phyloP scores from a whole-genome alignment of 192 early-diverging fungal genomes.

The Coemansia guatemalensis region DNA sequence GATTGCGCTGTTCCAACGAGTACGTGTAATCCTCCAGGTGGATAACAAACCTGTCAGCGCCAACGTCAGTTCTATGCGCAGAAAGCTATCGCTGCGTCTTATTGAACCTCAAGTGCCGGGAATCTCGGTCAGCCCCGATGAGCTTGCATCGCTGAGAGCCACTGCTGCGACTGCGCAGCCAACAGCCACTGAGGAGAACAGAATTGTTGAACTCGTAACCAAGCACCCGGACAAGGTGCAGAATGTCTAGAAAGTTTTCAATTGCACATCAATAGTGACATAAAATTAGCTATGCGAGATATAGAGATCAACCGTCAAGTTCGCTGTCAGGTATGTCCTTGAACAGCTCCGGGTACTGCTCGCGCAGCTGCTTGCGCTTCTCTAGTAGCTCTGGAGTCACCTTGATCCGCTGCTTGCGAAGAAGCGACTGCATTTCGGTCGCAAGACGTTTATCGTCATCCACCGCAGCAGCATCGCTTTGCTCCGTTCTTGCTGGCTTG shows the following conservation, averaged over 20 bases:
- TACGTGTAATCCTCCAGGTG: slow-evolving; percentile 45
- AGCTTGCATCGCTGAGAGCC: slow-evolving; percentile 25
- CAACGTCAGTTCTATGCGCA: slow-evolving; percentile 53
- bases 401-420: slow-evolving; percentile 14
- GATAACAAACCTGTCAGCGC: slow-evolving; percentile 49
- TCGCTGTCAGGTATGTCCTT: slow-evolving; percentile 30
- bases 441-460: slow-evolving; percentile 21
- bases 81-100: slow-evolving; percentile 44
- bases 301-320: slow-evolving; percentile 10
- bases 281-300: not conserved
- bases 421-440: slow-evolving; percentile 8
- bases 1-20: slow-evolving; percentile 45
- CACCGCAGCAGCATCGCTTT: slow-evolving; percentile 1
- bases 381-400: slow-evolving; percentile 35
- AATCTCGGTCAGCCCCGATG: slow-evolving; percentile 20
- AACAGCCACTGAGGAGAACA: slow-evolving; percentile 13
- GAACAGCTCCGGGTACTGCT: slow-evolving; percentile 33
- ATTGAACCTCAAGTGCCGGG: slow-evolving; percentile 30
- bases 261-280: not conserved
- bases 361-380: slow-evolving; percentile 20
- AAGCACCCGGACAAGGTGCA: slow-evolving; percentile 44
- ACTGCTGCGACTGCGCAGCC: slow-evolving; percentile 7
- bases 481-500: not conserved
- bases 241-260: slow-evolving; percentile 11
- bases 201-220: slow-evolving; percentile 38